Evolutionary conservation across 2,329 filamentous ascomycete species (phyloP), one percentile per base, ranked within the genome.

Genomic region (Epichloe gansuensis): DNA sequence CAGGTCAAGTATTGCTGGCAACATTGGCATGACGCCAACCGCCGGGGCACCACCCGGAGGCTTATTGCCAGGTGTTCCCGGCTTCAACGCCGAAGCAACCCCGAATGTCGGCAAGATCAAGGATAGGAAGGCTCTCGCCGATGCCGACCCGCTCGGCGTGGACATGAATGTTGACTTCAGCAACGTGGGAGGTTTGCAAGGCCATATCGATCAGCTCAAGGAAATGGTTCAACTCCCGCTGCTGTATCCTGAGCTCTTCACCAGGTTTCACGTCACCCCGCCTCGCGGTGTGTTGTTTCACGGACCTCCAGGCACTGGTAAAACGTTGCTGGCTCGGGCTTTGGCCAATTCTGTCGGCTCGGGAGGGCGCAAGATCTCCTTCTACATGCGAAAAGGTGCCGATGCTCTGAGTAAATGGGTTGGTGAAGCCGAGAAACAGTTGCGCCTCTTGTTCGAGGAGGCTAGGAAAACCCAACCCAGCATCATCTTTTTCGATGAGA

Each of bases 401-500:
- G 93, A 98, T 76, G 91, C 91, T 15, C 74, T 98, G 56, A 96
- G 91, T 69, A 98, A 98, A 70, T 98, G 93, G 93, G 93, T 98
- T 50, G 93, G 93, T 65, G 93, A 98, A 69, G 93, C 94, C 9
- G 93, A 98, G 70, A 86, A 91, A 69, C 93, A 98, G 66, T 80
- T 98, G 51, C 84, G 93, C 46, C 73, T 97, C 53, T 77, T 98
- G 5, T 98, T 98, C 58, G 93, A 97, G 62, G 93, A 98, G 69
- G 93, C 93, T 15, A 81, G 91, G 56, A 93, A 90, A 67, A 97
- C 86, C 1, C 93, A 98, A 63, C 93, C 93, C 0, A 97, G 91
- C 67, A 98, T 98, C 69, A 98, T 98, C 67, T 98, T 98, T 74
- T 97, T 98, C 61, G 93, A 98, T 66, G 93, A 98, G 68, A 98